These are phyloP conservation scores for Blastocystis sp. DNA, from an alignment of 352 stramenopile genomes.

Conservation along the genomic window DNA sequence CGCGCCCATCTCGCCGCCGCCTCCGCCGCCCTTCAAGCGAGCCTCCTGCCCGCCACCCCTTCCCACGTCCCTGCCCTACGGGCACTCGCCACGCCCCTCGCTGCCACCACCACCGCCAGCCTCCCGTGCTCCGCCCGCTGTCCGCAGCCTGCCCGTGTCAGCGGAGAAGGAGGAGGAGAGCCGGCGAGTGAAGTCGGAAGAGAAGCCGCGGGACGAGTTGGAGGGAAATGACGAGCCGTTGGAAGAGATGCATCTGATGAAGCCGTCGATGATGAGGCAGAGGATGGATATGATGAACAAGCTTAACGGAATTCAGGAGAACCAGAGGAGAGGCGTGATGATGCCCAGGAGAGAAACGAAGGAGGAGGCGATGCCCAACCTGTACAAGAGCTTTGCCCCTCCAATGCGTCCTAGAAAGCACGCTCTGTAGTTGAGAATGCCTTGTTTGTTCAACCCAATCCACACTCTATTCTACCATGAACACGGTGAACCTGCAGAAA, in stretches of 20 bases:
- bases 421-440: not conserved
- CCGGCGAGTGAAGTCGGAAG: not conserved
- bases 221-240: not conserved
- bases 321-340: not conserved
- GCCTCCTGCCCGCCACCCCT: not conserved
- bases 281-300: not conserved
- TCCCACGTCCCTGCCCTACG: not conserved
- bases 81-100: not conserved
- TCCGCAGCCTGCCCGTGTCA: not conserved
- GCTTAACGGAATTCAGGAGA: constrained; percentile 6
- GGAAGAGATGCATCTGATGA: constrained; percentile 33
- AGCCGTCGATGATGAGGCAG: constrained; percentile 41
- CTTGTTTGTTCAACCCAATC: not conserved
- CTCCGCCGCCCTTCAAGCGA: not conserved
- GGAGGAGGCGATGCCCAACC: constrained; percentile 35
- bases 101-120: not conserved
- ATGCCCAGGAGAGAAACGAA: not conserved
- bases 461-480: not conserved
- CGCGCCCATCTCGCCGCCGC: not conserved
- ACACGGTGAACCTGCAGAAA: not conserved
- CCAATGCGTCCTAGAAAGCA: constrained; percentile 5
- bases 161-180: not conserved
- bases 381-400: constrained; percentile 48
- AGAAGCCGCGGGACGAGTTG: not conserved
- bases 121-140: not conserved